phyloP scores from a whole-genome alignment of 495 filamentous ascomycete species.

The Xylaria scruposa region DNA sequence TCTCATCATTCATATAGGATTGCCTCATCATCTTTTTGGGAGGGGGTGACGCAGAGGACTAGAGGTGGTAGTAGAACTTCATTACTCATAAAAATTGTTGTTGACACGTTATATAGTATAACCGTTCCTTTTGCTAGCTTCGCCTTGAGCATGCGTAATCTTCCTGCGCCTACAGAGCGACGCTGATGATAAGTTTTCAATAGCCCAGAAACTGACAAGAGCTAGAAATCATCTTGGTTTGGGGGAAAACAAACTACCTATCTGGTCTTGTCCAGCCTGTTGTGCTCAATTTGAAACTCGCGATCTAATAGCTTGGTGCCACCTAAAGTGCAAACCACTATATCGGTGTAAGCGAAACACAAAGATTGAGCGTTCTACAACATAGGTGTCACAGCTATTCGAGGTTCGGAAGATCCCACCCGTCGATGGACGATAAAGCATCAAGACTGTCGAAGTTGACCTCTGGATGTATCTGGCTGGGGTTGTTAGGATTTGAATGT shows the following conservation, averaged over 20 bases:
- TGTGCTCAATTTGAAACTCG: not conserved
- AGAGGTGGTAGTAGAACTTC: not conserved
- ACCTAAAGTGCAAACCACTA: not conserved
- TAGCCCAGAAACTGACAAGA: slow-evolving; percentile 2
- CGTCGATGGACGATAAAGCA: slow-evolving; percentile 37
- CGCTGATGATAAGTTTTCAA: not conserved
- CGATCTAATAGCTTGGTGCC: not conserved
- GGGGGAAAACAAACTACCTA: not conserved
- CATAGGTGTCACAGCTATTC: slow-evolving; percentile 25
- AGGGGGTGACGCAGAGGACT: too few species aligned
- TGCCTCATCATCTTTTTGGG: not conserved
- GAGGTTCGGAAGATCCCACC: slow-evolving; percentile 38
- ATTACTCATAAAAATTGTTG: slow-evolving; percentile 23
- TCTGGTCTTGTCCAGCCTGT: not conserved
- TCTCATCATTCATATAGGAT: not conserved
- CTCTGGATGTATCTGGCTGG: slow-evolving; percentile 33
- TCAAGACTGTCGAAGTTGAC: slow-evolving; percentile 37
- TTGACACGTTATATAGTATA: slow-evolving; percentile 6
- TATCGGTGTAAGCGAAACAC: not conserved
- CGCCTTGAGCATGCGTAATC: not conserved
- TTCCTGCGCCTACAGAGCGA: not conserved
- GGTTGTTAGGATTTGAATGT: slow-evolving; percentile 23
- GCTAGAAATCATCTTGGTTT: not conserved
- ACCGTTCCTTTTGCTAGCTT: not conserved
- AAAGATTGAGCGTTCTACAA: not conserved